These are phyloP conservation scores for Ogataea polymorpha DNA, from an alignment of 805 yeast species.

Conservation along the genomic window DNA sequence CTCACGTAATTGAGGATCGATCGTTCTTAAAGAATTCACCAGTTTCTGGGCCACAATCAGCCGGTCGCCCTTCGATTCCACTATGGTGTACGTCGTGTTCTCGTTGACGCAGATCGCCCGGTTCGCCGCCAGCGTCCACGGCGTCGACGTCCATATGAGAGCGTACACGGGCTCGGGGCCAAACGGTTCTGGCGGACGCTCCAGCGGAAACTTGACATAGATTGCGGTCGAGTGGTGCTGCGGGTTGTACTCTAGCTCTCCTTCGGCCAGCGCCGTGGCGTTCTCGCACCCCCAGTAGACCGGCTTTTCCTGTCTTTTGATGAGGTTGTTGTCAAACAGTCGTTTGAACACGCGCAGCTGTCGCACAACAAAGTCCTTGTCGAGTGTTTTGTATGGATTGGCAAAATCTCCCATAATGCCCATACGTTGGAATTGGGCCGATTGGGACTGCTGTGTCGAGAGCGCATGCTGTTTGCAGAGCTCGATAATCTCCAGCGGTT, in stretches of 20 bases:
- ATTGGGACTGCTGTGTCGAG: slow-evolving; percentile 63
- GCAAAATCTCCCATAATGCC: slow-evolving; percentile 86
- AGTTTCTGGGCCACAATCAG: slow-evolving; percentile 59
- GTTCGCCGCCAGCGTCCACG: slow-evolving; percentile 94
- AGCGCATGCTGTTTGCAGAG: slow-evolving; percentile 68
- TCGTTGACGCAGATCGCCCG: slow-evolving; percentile 74
- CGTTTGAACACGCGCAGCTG: slow-evolving; percentile 70
- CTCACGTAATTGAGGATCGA: slow-evolving; percentile 28
- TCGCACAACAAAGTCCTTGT: slow-evolving; percentile 64
- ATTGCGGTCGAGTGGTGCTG: slow-evolving; percentile 67
- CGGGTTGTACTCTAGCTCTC: slow-evolving; percentile 85
- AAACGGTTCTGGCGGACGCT: slow-evolving; percentile 24
- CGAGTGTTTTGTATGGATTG: slow-evolving; percentile 69
- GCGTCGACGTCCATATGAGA: slow-evolving; percentile 95
- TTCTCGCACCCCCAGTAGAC: slow-evolving; percentile 98
- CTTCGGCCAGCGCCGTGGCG: slow-evolving; percentile 91
- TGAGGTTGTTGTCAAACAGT: slow-evolving; percentile 61
- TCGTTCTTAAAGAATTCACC: slow-evolving; percentile 34
- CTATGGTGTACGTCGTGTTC: slow-evolving; percentile 53
- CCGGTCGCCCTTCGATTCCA: slow-evolving; percentile 37
- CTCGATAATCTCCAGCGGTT: slow-evolving; percentile 56
- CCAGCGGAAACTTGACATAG: slow-evolving; percentile 63
- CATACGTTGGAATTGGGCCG: slow-evolving; percentile 58
- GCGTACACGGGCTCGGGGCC: slow-evolving; percentile 28
- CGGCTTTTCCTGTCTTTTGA: slow-evolving; percentile 86